A percentile compares a stretch with the other conserved stretches of the same genome.
These are phyloP conservation scores for Aegilops sharonensis DNA, from an alignment of 176 grass and related monocot species.

Conservation along the genomic window DNA sequence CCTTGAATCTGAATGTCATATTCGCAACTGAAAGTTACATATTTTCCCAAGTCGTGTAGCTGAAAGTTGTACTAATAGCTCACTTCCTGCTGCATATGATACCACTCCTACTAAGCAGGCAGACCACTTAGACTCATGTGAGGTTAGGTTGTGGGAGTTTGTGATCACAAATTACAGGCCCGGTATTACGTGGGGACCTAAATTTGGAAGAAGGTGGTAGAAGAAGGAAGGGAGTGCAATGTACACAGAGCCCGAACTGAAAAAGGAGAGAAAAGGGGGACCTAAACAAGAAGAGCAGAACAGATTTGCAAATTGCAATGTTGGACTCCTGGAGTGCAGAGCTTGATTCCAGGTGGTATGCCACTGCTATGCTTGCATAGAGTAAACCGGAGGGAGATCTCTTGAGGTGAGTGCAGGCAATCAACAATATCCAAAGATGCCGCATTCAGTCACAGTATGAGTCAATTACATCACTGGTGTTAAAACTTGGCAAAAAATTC, in stretches of 20 bases:
- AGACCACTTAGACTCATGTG: not conserved
- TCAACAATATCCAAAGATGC: not conserved
- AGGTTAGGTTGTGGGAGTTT: not conserved
- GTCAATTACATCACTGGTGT: no score
- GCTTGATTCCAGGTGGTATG: conserved; percentile 34
- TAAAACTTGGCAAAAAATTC: no score
- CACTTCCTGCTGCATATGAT: not conserved
- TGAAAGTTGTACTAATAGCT: not conserved
- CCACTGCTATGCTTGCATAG: not conserved
- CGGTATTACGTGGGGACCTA: not conserved
- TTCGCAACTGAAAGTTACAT: not conserved
- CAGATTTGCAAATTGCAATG: not conserved
- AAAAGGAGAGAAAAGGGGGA: not conserved
- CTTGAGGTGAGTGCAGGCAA: not conserved
- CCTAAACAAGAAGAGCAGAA: not conserved
- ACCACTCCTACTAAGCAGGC: not conserved
- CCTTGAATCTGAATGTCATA: not conserved
- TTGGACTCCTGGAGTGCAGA: not conserved
- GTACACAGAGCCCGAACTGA: not conserved
- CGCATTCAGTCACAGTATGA: not conserved
- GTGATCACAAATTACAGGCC: not conserved
- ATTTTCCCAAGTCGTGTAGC: not conserved
- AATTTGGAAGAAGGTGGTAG: not conserved
- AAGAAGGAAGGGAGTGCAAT: not conserved
- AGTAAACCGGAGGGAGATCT: conserved; percentile 1